A percentile compares a stretch with the other conserved stretches of the same genome.
phyloP scores from a whole-genome alignment of 2,329 filamentous ascomycete genomes.

The Colletotrichum filicis region DNA sequence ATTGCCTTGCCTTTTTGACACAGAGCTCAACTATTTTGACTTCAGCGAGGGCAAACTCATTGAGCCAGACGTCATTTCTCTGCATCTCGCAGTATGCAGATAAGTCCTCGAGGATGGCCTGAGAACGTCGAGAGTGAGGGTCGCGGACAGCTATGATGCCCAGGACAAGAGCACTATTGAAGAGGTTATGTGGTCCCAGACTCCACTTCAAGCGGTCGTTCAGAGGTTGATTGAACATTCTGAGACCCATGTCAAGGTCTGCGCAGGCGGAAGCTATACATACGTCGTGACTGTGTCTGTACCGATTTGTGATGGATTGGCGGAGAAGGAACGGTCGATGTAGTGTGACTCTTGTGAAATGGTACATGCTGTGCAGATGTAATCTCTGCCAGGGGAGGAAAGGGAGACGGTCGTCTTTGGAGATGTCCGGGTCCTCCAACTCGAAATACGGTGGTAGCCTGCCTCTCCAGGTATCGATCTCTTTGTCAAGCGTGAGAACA shows the following conservation, averaged over 20 bases:
- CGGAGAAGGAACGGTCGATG: conserved; percentile 52
- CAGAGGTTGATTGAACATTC: conserved; percentile 43
- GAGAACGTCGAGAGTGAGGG: conserved; percentile 42
- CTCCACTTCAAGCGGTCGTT: conserved; percentile 48
- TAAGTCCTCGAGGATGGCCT: conserved; percentile 50
- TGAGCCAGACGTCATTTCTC: conserved; percentile 50
- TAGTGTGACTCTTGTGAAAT: conserved; percentile 52
- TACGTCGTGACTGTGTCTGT: conserved; percentile 50
- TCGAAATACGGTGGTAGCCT: conserved; percentile 47
- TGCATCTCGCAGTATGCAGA: conserved; percentile 53
- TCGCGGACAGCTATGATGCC: conserved; percentile 45
- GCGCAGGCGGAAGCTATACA: conserved; percentile 53
- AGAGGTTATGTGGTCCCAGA: conserved; percentile 50
- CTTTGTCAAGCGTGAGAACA: conserved; percentile 47
- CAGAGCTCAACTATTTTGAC: conserved; percentile 55
- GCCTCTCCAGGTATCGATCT: conserved; percentile 46
- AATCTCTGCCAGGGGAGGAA: conserved; percentile 51
- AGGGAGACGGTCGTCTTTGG: conserved; percentile 41
- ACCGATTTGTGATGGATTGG: conserved; percentile 52
- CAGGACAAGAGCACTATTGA: conserved; percentile 53
- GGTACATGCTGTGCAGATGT: conserved; percentile 51
- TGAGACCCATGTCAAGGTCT: conserved; percentile 49
- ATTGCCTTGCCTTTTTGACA: conserved; percentile 41
- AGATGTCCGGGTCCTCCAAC: conserved; percentile 45
- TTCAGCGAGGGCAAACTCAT: conserved; percentile 53